Conservation (phyloP, 306 rosid genomes). For the Corylus americana region DNA sequence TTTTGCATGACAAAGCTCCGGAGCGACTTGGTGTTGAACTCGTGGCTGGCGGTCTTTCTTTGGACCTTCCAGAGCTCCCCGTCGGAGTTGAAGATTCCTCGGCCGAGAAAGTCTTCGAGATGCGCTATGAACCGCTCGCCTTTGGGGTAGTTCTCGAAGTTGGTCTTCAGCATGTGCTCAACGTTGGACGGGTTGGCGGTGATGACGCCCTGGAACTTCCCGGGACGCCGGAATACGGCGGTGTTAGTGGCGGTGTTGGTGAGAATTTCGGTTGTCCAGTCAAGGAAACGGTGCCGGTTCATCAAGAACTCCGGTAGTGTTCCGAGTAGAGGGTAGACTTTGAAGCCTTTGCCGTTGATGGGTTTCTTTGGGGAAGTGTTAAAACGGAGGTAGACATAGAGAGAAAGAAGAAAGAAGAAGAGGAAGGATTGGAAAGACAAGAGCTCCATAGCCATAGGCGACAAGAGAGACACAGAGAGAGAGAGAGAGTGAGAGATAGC, state of each 20-base stretch:
- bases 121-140: conserved; percentile 41
- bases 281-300: conserved; percentile 61
- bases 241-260: conserved; percentile 43
- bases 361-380: neutral
- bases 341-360: conserved; percentile 38
- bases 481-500: too few species aligned
- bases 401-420: conserved; percentile 25
- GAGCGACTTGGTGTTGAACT: conserved; percentile 67
- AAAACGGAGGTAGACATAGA: conserved; percentile 15
- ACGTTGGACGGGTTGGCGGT: conserved; percentile 68
- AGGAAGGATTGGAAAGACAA: conserved; percentile 3
- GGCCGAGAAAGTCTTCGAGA: conserved; percentile 60
- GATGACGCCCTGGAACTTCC: conserved; percentile 32
- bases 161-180: conserved; percentile 60
- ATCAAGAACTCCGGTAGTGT: conserved; percentile 46
- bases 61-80: conserved; percentile 59
- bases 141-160: conserved; percentile 72
- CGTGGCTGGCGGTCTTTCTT: conserved; percentile 66
- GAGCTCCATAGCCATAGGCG: conserved; percentile 25
- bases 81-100: conserved; percentile 72
- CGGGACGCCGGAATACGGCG: conserved; percentile 44
- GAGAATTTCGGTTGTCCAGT: conserved; percentile 61
- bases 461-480: neutral
- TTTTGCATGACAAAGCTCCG: conserved; percentile 51
- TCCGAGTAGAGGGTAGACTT: conserved; percentile 51